Evolutionary conservation across 2,329 filamentous ascomycete species (phyloP).

Genomic region (Cladobotryum protrusum): DNA sequence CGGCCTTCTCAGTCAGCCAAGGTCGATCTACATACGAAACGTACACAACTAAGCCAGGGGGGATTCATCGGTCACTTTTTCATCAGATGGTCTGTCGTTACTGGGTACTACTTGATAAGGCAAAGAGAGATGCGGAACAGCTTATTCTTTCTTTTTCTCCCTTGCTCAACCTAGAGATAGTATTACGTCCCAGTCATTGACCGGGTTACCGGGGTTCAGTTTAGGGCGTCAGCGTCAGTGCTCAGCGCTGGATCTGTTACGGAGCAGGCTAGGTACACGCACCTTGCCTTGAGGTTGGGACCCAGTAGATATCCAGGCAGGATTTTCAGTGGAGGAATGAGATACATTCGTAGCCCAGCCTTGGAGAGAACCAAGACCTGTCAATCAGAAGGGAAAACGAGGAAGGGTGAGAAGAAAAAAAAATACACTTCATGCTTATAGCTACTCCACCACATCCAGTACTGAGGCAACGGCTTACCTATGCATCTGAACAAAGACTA

Average conservation of each 20-base stretch:
- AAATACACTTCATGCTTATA: neutral
- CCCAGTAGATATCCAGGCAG: neutral
- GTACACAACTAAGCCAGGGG: too few species aligned
- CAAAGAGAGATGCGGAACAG: too few species aligned
- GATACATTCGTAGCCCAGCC: conserved; percentile 6
- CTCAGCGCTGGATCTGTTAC: neutral
- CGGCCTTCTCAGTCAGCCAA: too few species aligned
- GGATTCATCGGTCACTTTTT: too few species aligned
- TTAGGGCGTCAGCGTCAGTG: neutral
- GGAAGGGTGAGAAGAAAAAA: neutral
- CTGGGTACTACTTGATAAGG: too few species aligned
- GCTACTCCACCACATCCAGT: neutral
- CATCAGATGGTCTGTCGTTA: too few species aligned
- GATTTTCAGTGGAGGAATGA: conserved; percentile 7
- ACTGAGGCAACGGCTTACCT: neutral
- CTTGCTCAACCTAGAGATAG: neutral
- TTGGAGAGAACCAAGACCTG: neutral
- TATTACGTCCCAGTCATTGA: neutral
- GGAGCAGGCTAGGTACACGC: too few species aligned
- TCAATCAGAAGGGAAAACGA: conserved; percentile 2
- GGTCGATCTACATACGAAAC: too few species aligned
- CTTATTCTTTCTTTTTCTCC: too few species aligned
- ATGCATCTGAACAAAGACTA: neutral
- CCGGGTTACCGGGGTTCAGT: neutral
- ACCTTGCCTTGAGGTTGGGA: too few species aligned